Evolutionary conservation across 2,329 filamentous ascomycete species (phyloP), one percentile per base, ranked within the genome.

Genomic region (Penicillium janthinellum): DNA sequence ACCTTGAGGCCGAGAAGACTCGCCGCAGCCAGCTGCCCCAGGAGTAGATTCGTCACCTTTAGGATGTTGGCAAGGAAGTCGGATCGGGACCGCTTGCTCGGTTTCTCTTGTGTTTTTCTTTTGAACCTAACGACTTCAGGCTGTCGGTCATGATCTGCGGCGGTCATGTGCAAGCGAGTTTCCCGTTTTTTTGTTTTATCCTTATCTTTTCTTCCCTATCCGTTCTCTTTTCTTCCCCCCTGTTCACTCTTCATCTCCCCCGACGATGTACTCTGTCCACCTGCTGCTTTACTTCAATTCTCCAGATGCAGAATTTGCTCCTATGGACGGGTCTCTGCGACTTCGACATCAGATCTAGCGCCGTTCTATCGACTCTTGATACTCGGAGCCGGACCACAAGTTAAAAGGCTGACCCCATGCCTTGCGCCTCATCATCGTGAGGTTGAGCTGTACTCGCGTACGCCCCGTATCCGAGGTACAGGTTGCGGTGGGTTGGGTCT

Each of bases 1-100:
- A 99, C 79, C 87, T 99, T 54, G 95, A 99, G 82, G 94, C 93
- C 15, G 95, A 99, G 83, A 99, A 99, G 86, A 96, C 96, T 88
- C 92, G 95, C 71, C 91, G 95, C 76, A 96, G 92, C 83, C 90
- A 96, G 80, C 86, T 88, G 63, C 82, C 84, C 48, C 82, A 84
- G 67, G 84, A 86, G 72, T 86, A 77, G 78, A 51, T 20, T 31
- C n/a, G 20, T 45, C 14, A 4, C 22, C 35, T 38, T 17, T 35
- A 17, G 47, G 42, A 52, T 57, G 20, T 50, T 62, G 56, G 54
- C 57, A 61, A 61, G 57, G 63, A 61, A 62, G 62, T 62, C 58
- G 58, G 56, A 60, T 62, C 55, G 53, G 65, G 59, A 58, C 56
- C 61, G 61, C 61, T 59, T 60, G 59, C 58, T 54, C 55, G 60